Percentiles rank a stretch among this genome's conserved stretches.
Evolutionary conservation across 176 grass and related monocot species (phyloP).

Genomic region (Cenchrus purpureus): DNA sequence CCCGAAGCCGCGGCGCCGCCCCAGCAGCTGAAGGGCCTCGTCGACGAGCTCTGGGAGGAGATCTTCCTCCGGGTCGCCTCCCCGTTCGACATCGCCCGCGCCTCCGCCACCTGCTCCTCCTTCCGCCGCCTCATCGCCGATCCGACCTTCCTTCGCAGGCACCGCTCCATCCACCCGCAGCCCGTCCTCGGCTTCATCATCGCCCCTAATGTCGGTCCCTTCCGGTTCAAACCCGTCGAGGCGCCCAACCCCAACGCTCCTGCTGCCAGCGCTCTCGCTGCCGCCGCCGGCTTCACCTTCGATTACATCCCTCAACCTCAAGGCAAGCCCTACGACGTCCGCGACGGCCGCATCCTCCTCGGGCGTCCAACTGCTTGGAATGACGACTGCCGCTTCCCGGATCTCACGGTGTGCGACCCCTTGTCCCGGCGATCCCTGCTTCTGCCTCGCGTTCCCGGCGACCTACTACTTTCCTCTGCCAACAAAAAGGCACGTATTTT

Average conservation of each 20-base stretch:
- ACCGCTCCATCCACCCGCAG: conserved; percentile 8
- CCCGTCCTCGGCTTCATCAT: neutral
- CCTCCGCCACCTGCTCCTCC: neutral
- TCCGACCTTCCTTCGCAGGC: conserved; percentile 3
- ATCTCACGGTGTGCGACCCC: conserved; percentile 34
- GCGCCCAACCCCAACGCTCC: conserved; percentile 28
- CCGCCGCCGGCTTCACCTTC: conserved; percentile 18
- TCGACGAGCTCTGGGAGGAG: conserved; percentile 1
- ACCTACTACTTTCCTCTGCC: neutral
- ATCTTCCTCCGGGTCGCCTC: neutral
- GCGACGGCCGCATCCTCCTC: neutral
- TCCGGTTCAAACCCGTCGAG: neutral
- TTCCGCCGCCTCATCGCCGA: conserved; percentile 19
- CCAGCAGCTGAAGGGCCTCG: neutral
- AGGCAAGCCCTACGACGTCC: conserved; percentile 4
- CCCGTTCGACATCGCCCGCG: neutral
- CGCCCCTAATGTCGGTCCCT: too few species aligned
- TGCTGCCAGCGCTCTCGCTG: neutral
- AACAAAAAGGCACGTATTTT: too few species aligned
- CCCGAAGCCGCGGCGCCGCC: too few species aligned
- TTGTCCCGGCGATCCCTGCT: neutral
- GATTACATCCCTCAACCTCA: neutral
- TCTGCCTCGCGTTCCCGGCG: conserved; percentile 16
- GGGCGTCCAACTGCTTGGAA: too few species aligned
- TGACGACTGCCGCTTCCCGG: neutral